Percentiles rank a stretch among this genome's conserved stretches.
phyloP scores from a whole-genome alignment of 1,139 yeast genomes.

The Suhomyces bolitotheri region DNA sequence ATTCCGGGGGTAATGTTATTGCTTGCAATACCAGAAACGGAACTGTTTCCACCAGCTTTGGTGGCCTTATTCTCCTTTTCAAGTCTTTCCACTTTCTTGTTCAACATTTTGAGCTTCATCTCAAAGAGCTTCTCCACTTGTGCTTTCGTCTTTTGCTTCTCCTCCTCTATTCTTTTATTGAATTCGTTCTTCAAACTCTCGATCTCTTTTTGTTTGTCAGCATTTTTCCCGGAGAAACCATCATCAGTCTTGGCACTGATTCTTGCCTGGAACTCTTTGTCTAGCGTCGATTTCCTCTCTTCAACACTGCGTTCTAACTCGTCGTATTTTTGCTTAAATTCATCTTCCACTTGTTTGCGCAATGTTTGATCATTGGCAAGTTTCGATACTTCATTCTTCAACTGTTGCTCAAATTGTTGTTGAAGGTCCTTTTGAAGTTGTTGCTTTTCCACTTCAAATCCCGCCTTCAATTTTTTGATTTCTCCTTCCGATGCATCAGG shows the following conservation, averaged over 20 bases:
- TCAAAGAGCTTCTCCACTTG: conserved; percentile 44
- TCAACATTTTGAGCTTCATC: conserved; percentile 44
- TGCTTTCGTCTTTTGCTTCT: conserved; percentile 30
- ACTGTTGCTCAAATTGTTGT: conserved; percentile 15
- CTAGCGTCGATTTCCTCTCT: conserved; percentile 21
- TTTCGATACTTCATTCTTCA: conserved; percentile 6
- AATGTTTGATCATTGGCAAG: conserved; percentile 3
- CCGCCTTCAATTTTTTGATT: conserved; percentile 17
- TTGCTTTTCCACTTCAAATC: conserved; percentile 21
- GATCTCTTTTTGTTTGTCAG: conserved; percentile 21
- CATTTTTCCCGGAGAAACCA: not conserved
- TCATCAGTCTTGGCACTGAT: conserved; percentile 5
- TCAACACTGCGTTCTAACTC: conserved; percentile 24
- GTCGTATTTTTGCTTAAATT: conserved; percentile 18
- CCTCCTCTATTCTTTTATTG: conserved; percentile 32
- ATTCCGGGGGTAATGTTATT: too few species aligned
- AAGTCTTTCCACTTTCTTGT: conserved; percentile 41
- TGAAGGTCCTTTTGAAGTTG: conserved; percentile 16
- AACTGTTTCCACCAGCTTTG: not conserved
- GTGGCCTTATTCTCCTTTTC: conserved; percentile 21
- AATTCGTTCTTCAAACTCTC: conserved; percentile 30
- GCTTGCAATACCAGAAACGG: not conserved
- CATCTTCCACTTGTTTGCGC: conserved; percentile 18
- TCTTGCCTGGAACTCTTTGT: conserved; percentile 20
- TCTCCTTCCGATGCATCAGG: conserved; percentile 6